These are phyloP conservation scores for Pseudocercospora crystallina DNA, from an alignment of 2,329 filamentous ascomycete genomes.

Conservation along the genomic window DNA sequence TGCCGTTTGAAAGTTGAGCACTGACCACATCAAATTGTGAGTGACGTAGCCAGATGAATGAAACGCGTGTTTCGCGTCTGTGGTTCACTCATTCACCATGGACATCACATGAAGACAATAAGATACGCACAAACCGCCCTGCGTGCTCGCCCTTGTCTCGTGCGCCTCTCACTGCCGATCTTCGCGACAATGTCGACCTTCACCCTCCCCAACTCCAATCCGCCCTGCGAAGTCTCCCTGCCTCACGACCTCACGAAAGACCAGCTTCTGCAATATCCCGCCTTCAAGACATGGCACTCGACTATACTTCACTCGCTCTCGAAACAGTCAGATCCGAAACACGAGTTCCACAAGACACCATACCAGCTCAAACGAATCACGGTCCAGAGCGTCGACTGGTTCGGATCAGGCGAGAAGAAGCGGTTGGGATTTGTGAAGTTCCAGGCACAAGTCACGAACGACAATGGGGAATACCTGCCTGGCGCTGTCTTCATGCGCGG, in stretches of 20 bases:
- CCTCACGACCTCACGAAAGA: constrained; percentile 21
- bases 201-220: too few species aligned
- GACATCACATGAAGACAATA: too few species aligned
- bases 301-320: constrained; percentile 51
- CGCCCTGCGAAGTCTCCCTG: too few species aligned
- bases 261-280: constrained; percentile 51
- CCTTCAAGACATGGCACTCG: constrained; percentile 58
- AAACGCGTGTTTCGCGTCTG: too few species aligned
- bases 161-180: too few species aligned
- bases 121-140: too few species aligned
- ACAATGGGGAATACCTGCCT: constrained; percentile 52
- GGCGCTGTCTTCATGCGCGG: constrained; percentile 59
- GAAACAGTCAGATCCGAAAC: constrained; percentile 45
- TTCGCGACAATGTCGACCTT: too few species aligned
- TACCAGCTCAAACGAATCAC: constrained; percentile 54
- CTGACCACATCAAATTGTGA: too few species aligned
- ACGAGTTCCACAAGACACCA: constrained; percentile 53
- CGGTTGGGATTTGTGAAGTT: constrained; percentile 59
- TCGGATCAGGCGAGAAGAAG: constrained; percentile 38
- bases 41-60: too few species aligned
- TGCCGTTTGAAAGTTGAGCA: too few species aligned
- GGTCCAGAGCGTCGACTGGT: constrained; percentile 57
- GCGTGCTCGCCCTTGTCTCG: too few species aligned
- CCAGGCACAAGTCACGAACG: constrained; percentile 54
- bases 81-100: too few species aligned